These are phyloP conservation scores for Xylariaceae sp. DNA, from an alignment of 2,329 filamentous ascomycete genomes.

Conservation along the genomic window DNA sequence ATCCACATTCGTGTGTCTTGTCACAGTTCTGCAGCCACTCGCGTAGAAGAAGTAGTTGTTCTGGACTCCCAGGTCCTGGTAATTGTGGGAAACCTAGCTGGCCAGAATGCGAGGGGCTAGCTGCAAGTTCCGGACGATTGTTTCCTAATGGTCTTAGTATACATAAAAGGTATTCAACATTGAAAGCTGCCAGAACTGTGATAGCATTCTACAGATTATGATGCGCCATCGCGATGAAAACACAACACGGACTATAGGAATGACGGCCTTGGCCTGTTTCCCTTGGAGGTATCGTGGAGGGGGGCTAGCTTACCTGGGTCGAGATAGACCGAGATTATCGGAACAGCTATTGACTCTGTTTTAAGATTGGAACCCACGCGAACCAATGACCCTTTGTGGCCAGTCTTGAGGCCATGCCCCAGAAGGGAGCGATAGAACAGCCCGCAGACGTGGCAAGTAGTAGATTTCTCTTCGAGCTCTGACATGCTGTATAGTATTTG, in stretches of 20 bases:
- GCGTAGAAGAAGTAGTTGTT: slow-evolving; percentile 10
- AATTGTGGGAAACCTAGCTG: slow-evolving; percentile 14
- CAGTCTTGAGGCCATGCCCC: background rate
- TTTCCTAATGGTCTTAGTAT: no score
- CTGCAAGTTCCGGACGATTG: background rate
- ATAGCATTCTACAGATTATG: no score
- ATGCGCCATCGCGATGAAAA: no score
- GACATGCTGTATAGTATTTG: background rate
- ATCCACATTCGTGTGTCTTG: slow-evolving; percentile 2
- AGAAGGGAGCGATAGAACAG: slow-evolving; percentile 4
- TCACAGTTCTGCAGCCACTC: slow-evolving; percentile 18
- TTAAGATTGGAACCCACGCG: slow-evolving; percentile 1
- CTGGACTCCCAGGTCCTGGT: slow-evolving; percentile 3
- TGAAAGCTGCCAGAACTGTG: no score
- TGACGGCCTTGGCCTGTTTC: no score
- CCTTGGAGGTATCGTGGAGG: no score
- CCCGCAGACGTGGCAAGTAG: slow-evolving; percentile 5
- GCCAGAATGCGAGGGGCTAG: background rate
- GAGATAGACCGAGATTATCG: slow-evolving; percentile 11
- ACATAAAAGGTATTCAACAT: no score
- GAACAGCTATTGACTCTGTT: background rate
- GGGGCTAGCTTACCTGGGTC: slow-evolving; percentile 6
- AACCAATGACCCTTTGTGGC: background rate
- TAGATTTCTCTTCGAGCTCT: background rate
- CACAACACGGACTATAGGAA: no score